Percentiles rank a stretch among this genome's conserved stretches.
Conservation (phyloP, 306 rosid species). For the Crotalaria pallida region DNA sequence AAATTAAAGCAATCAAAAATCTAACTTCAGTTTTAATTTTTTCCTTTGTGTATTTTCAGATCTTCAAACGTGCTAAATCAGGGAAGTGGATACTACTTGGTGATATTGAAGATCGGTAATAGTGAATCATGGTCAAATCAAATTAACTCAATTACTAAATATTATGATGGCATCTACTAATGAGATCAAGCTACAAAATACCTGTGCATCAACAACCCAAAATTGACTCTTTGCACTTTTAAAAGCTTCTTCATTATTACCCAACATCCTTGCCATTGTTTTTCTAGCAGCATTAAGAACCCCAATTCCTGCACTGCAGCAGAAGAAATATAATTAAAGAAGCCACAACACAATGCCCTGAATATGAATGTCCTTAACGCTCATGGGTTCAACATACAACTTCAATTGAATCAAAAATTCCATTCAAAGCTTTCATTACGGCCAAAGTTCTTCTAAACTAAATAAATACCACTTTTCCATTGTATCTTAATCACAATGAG, state of each 20-base stretch:
- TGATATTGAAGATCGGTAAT: not conserved
- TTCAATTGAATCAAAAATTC: not conserved
- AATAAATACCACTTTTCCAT: not conserved
- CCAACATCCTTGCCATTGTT: slow-evolving; percentile 99
- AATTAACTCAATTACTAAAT: slow-evolving; percentile 2
- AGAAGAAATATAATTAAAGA: slow-evolving; percentile 27
- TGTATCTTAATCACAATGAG: not conserved
- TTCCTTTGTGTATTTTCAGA: not conserved
- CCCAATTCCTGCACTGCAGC: slow-evolving; percentile 96
- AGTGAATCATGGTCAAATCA: not conserved
- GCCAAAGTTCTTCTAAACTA: not conserved
- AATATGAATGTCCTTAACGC: slow-evolving; percentile 9
- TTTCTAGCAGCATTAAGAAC: slow-evolving; percentile 86
- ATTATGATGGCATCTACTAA: not conserved
- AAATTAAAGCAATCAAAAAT: slow-evolving; percentile 1
- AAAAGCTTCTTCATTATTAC: slow-evolving; percentile 81
- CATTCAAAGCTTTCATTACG: slow-evolving; percentile 4
- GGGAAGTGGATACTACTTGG: not conserved
- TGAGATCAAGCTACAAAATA: slow-evolving; percentile 22
- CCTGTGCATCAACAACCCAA: slow-evolving; percentile 98
- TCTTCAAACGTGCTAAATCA: not conserved
- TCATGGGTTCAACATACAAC: slow-evolving; percentile 3
- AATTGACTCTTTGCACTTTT: slow-evolving; percentile 87
- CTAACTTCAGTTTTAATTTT: not conserved
- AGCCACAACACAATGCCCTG: not conserved